Percentiles rank a stretch among this genome's conserved stretches.
These are phyloP conservation scores for Teratosphaeriaceae sp. DNA, from an alignment of 2,329 filamentous ascomycete species.

Conservation along the genomic window DNA sequence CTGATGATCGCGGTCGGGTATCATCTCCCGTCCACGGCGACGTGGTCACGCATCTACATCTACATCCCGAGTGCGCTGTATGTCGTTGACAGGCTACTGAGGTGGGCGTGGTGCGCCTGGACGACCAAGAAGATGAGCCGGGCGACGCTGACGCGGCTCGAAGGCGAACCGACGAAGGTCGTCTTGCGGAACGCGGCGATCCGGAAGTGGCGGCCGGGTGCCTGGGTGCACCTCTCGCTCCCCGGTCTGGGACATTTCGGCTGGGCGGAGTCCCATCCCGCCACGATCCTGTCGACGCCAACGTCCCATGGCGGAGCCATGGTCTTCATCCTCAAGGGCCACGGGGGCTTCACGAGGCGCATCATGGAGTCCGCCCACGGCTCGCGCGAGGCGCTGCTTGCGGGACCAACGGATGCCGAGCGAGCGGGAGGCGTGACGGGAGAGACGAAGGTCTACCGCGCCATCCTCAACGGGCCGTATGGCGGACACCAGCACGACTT, in stretches of 20 bases:
- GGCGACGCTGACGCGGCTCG: conserved; percentile 18
- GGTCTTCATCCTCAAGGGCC: conserved; percentile 24
- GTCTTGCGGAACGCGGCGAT: conserved; percentile 29
- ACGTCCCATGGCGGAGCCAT: conserved; percentile 19
- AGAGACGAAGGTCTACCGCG: conserved; percentile 11
- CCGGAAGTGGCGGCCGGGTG: conserved; percentile 30
- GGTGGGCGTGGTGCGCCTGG: conserved; percentile 25
- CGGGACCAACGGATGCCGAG: conserved; percentile 9
- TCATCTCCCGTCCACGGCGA: conserved; percentile 28
- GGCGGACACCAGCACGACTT: conserved; percentile 18
- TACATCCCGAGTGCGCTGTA: conserved; percentile 23
- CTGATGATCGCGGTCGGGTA: conserved; percentile 31
- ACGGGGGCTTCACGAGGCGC: conserved; percentile 23
- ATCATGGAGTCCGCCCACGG: conserved; percentile 18
- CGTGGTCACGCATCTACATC: conserved; percentile 22
- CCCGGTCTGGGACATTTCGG: conserved; percentile 16
- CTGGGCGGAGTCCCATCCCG: conserved; percentile 21
- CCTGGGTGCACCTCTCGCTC: conserved; percentile 21
- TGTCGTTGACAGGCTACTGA: conserved; percentile 21
- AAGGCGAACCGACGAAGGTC: conserved; percentile 32
- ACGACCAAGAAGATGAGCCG: conserved; percentile 27
- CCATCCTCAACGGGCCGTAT: conserved; percentile 23
- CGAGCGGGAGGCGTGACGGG: conserved; percentile 4
- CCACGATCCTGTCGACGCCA: conserved; percentile 23
- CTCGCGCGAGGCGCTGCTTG: conserved; percentile 15